A percentile compares a stretch with the other conserved stretches of the same genome.
Evolutionary conservation across 176 grass and related monocot genomes (phyloP).

Genomic region (Oryza glumipatula): DNA sequence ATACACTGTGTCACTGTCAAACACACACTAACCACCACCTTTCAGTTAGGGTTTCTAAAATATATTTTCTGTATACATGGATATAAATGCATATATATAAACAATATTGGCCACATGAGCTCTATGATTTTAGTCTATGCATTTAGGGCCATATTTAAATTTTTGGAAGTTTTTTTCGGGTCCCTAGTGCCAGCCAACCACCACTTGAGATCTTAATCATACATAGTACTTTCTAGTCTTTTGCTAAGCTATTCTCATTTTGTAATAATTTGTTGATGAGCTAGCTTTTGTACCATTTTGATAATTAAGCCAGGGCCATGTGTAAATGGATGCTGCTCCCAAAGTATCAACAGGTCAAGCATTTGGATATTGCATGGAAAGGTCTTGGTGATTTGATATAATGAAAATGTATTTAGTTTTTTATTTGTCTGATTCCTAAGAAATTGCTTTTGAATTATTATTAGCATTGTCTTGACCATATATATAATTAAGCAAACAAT

Average conservation of each 20-base stretch:
- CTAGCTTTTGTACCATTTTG: slow-evolving; percentile 6
- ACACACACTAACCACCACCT: slow-evolving; percentile 38
- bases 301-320: neutral
- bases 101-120: slow-evolving; percentile 13
- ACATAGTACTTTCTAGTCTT: too few species aligned
- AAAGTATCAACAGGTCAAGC: neutral
- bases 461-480: slow-evolving; percentile 7
- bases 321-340: neutral
- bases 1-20: slow-evolving; percentile 41
- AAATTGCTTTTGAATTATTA: neutral
- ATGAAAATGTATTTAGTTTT: neutral
- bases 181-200: slow-evolving; percentile 24
- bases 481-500: slow-evolving; percentile 15
- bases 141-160: slow-evolving; percentile 23
- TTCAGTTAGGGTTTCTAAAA: slow-evolving; percentile 42
- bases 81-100: neutral
- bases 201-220: neutral
- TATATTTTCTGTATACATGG: slow-evolving; percentile 14
- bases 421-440: neutral
- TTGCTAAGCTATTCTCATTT: neutral
- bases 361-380: neutral
- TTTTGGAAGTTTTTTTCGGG: slow-evolving; percentile 5
- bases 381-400: neutral
- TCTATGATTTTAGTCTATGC: slow-evolving; percentile 1
- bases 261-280: neutral